These are phyloP conservation scores for Ogataea methylovora DNA, from an alignment of 805 yeast genomes.

Conservation along the genomic window DNA sequence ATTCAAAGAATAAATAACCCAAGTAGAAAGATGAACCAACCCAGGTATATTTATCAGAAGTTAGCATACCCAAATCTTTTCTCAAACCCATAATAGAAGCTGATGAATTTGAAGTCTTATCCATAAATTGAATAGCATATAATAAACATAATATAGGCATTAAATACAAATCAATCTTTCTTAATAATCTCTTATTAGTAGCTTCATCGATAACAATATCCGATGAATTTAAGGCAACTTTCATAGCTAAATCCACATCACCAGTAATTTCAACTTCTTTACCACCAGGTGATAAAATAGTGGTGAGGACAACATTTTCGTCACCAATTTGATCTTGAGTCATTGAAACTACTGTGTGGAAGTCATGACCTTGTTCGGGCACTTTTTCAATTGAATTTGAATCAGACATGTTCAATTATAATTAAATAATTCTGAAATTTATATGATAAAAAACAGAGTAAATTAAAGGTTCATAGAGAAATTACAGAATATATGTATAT, in stretches of 20 bases:
- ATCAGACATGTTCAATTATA: too few relatives aligned
- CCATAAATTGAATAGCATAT: constrained; percentile 52
- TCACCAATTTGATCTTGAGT: constrained; percentile 10
- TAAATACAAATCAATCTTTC: constrained; percentile 42
- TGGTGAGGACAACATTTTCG: constrained; percentile 6
- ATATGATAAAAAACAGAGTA: too few relatives aligned
- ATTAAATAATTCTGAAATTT: too few relatives aligned
- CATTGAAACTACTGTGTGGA: constrained; percentile 5
- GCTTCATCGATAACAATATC: constrained; percentile 16
- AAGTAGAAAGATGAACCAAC: constrained; percentile 26
- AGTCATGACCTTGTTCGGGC: not conserved
- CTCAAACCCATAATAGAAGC: constrained; percentile 54
- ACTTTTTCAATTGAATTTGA: not conserved
- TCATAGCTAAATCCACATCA: constrained; percentile 41
- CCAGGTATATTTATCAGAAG: constrained; percentile 29
- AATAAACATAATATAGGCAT: constrained; percentile 43
- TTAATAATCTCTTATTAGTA: not conserved
- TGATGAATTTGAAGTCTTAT: constrained; percentile 44
- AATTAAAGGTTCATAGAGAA: too few relatives aligned
- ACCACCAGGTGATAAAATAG: constrained; percentile 10
- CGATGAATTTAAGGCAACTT: constrained; percentile 27
- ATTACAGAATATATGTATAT: too few relatives aligned
- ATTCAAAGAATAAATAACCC: constrained; percentile 47
- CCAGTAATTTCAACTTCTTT: constrained; percentile 12
- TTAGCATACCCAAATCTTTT: constrained; percentile 41